Conservation (phyloP, 495 filamentous ascomycete genomes). For the Neurospora sp. region DNA sequence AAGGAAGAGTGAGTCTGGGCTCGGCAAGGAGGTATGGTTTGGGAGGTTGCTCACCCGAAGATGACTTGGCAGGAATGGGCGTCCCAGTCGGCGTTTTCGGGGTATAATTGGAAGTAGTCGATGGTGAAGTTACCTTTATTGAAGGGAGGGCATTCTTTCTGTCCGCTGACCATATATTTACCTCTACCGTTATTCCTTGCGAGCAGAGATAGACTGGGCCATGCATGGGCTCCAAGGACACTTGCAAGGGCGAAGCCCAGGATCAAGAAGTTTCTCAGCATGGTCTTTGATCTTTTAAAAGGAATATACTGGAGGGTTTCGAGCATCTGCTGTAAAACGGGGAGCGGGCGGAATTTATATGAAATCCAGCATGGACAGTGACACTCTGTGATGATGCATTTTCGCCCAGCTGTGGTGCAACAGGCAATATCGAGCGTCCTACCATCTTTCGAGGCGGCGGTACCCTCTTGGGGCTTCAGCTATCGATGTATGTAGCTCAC, state of each 20-base stretch:
- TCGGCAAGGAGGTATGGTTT: not conserved
- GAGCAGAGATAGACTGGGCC: not conserved
- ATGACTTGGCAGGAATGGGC: slow-evolving; percentile 17
- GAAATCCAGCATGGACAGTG: not conserved
- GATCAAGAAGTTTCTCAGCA: too few species aligned
- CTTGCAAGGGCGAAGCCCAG: not conserved
- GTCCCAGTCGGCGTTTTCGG: slow-evolving; percentile 30
- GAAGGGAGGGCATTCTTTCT: slow-evolving; percentile 1
- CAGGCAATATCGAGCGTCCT: not conserved
- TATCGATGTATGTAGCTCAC: not conserved
- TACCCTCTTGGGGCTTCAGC: not conserved
- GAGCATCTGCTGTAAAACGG: not conserved
- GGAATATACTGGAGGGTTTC: too few species aligned
- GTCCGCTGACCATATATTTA: not conserved
- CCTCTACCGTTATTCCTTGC: not conserved
- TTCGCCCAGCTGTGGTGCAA: not conserved
- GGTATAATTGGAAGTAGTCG: slow-evolving; percentile 24
- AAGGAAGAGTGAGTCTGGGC: not conserved
- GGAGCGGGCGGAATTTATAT: not conserved
- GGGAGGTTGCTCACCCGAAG: slow-evolving; percentile 10
- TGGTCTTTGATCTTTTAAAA: too few species aligned
- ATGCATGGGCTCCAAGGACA: not conserved
- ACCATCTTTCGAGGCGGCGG: not conserved
- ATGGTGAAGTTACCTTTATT: slow-evolving; percentile 20
- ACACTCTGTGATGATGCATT: not conserved